Evolutionary conservation across 2,329 filamentous ascomycete species (phyloP).

Genomic region (Scortechinia acanthostroma): DNA sequence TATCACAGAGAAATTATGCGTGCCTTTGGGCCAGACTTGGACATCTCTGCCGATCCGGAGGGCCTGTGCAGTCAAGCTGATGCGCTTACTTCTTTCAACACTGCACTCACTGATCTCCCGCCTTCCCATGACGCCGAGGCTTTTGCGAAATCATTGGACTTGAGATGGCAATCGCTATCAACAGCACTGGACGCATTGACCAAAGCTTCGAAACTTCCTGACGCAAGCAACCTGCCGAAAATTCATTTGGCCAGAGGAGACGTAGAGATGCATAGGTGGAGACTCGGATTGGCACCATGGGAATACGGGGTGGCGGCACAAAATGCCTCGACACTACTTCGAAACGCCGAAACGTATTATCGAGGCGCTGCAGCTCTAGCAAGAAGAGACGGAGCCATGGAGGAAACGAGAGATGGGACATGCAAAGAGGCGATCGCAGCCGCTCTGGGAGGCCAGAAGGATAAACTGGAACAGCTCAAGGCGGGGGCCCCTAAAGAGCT

Average conservation of each 20-base stretch:
- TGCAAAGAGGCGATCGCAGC: background rate
- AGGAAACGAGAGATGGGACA: background rate
- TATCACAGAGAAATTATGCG: conserved; percentile 35
- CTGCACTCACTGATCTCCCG: conserved; percentile 27
- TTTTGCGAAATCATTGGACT: conserved; percentile 15
- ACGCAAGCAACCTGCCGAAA: conserved; percentile 36
- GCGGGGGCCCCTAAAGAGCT: background rate
- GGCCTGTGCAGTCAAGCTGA: conserved; percentile 46
- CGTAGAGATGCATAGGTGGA: conserved; percentile 42
- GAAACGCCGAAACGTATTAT: conserved; percentile 50
- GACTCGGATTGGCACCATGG: conserved; percentile 34
- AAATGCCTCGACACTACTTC: conserved; percentile 35
- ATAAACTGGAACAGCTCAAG: background rate
- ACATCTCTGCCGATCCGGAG: conserved; percentile 32
- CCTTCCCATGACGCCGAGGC: conserved; percentile 14
- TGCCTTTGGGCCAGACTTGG: conserved; percentile 25
- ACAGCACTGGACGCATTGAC: conserved; percentile 39
- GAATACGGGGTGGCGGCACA: conserved; percentile 28
- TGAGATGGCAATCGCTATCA: conserved; percentile 43
- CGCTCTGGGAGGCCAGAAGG: background rate
- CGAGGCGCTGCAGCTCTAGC: conserved; percentile 29
- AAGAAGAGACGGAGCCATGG: background rate
- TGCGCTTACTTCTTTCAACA: conserved; percentile 42
- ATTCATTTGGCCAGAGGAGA: conserved; percentile 47
- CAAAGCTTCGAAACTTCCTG: conserved; percentile 38